phyloP scores from a whole-genome alignment of 345 rosid species.

The Populus tremula region DNA sequence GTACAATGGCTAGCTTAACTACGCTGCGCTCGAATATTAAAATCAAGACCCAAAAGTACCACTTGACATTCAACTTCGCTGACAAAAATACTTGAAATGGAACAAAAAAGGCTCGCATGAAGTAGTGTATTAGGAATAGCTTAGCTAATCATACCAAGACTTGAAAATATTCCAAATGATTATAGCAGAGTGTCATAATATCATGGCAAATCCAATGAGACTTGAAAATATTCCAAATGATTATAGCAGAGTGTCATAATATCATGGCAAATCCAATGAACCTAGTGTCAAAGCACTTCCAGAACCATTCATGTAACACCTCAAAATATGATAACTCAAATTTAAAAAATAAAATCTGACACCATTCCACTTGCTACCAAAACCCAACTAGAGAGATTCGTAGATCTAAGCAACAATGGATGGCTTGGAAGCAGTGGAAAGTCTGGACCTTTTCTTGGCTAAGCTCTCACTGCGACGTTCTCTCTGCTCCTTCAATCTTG shows the following conservation, averaged over 20 bases:
- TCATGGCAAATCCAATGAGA: no score
- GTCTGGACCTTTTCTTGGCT: slow-evolving; percentile 30
- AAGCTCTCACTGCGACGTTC: slow-evolving; percentile 31
- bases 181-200: not conserved
- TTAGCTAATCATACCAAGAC: not conserved
- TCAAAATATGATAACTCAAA: not conserved
- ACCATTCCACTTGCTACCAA: slow-evolving; percentile 8
- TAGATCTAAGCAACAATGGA: slow-evolving; percentile 18
- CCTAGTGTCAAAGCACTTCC: not conserved
- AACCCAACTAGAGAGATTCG: not conserved
- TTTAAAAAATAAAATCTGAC: not conserved
- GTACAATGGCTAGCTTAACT: not conserved
- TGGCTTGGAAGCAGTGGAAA: slow-evolving; percentile 29
- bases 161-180: not conserved
- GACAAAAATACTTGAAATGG: not conserved
- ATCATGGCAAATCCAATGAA: not conserved
- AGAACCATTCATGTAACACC: not conserved
- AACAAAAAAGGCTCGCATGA: no score
- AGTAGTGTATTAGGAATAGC: no score
- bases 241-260: not conserved
- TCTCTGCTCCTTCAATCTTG: slow-evolving; percentile 34
- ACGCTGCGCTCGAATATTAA: not conserved
- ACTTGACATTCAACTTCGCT: not conserved
- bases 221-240: not conserved
- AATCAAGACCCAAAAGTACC: not conserved